phyloP scores from a whole-genome alignment of 768 basidiomycete species.

The Russula griseocarnosa region DNA sequence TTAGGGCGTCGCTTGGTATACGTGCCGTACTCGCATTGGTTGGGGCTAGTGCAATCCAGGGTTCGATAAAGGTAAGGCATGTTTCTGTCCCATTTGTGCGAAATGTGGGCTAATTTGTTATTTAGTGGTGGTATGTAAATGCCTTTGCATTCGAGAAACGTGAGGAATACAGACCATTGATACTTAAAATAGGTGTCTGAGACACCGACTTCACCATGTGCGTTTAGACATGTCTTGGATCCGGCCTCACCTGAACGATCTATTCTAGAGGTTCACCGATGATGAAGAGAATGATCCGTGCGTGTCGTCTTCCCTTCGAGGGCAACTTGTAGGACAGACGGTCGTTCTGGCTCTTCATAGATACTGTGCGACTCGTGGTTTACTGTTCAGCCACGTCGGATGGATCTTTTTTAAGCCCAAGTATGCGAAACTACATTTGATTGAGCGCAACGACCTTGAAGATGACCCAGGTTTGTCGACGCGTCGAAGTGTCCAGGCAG shows the following conservation, averaged over 20 bases:
- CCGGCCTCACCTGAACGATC: background rate
- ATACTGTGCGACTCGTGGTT: constrained; percentile 68
- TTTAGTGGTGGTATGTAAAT: constrained; percentile 27
- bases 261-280: constrained; percentile 58
- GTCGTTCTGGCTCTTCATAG: constrained; percentile 33
- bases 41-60: constrained; percentile 73
- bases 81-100: background rate
- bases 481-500: background rate
- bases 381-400: constrained; percentile 76
- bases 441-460: constrained; percentile 67
- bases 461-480: constrained; percentile 55
- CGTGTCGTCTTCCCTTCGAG: constrained; percentile 28
- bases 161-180: constrained; percentile 39
- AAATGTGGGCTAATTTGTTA: background rate
- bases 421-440: constrained; percentile 56
- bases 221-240: constrained; percentile 24
- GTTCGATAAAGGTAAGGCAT: constrained; percentile 61
- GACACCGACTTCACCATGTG: constrained; percentile 75
- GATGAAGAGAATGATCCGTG: constrained; percentile 66
- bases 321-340: background rate
- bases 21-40: constrained; percentile 57
- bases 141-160: background rate
- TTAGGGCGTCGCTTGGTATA: constrained; percentile 53
- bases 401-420: constrained; percentile 81
- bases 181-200: constrained; percentile 60